A percentile compares a stretch with the other conserved stretches of the same genome.
Conservation (phyloP, 2,329 filamentous ascomycete genomes). For the Epichloe baconii region DNA sequence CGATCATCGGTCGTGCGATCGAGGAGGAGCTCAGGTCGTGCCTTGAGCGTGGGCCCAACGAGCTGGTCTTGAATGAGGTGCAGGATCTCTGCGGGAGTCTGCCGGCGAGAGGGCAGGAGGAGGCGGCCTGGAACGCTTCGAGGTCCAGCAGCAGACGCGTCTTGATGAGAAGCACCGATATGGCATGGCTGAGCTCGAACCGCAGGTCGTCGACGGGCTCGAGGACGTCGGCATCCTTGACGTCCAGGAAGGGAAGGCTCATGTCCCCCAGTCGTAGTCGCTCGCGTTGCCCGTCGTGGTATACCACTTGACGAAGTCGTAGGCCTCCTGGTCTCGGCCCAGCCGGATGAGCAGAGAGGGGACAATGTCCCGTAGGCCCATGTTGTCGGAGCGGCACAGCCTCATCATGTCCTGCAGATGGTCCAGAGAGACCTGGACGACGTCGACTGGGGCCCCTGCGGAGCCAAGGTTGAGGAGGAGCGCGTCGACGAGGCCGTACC, state of each 20-base stretch:
- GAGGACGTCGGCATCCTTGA: conserved; percentile 26
- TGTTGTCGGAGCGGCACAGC: conserved; percentile 30
- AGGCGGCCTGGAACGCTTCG: conserved; percentile 8
- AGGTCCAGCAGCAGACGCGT: conserved; percentile 13
- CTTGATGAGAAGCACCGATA: conserved; percentile 12
- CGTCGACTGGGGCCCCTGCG: conserved; percentile 12
- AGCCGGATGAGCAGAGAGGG: conserved; percentile 32
- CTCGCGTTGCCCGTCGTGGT: conserved; percentile 6
- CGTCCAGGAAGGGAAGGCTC: conserved; percentile 16
- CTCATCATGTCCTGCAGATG: conserved; percentile 30
- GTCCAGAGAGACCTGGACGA: conserved; percentile 22
- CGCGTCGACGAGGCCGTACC: conserved; percentile 17
- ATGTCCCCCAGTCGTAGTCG: conserved; percentile 12
- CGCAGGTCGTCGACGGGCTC: conserved; percentile 15
- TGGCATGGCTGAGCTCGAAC: conserved; percentile 8
- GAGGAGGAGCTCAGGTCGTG: conserved; percentile 6
- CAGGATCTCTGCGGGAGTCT: conserved; percentile 10
- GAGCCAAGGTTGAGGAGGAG: conserved; percentile 18
- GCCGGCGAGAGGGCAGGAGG: conserved; percentile 1
- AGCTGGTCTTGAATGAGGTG: conserved; percentile 10
- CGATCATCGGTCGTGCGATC: not conserved
- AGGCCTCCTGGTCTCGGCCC: conserved; percentile 35
- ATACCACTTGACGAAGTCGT: conserved; percentile 29
- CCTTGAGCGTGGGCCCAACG: conserved; percentile 2
- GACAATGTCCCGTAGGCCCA: conserved; percentile 27